Percentiles rank a stretch among this genome's conserved stretches.
Conservation (phyloP, 2,329 filamentous ascomycete species). For the Thermomyces lanuginosus region DNA sequence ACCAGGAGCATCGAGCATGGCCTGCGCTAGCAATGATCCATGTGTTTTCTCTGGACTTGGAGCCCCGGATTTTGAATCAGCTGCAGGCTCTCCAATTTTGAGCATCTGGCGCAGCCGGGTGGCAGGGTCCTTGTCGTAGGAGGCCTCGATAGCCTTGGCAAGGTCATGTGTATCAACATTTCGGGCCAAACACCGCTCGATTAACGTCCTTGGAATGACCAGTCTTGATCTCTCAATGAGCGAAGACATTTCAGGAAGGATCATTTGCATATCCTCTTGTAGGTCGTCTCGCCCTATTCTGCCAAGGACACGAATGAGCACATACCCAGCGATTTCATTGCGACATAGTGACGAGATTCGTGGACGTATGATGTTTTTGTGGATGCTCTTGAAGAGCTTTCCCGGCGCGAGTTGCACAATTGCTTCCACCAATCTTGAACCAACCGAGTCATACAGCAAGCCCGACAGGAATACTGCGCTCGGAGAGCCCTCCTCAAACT, state of each 20-base stretch:
- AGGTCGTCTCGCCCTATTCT: constrained; percentile 78
- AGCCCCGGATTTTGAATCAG: constrained; percentile 25
- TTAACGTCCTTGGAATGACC: constrained; percentile 61
- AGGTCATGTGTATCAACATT: constrained; percentile 41
- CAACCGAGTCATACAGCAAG: constrained; percentile 77
- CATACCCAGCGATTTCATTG: constrained; percentile 81
- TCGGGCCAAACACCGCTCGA: constrained; percentile 65
- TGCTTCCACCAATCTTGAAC: constrained; percentile 76
- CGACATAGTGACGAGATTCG: constrained; percentile 66
- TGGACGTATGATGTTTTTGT: constrained; percentile 61
- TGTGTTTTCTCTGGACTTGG: constrained; percentile 46
- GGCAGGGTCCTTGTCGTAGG: constrained; percentile 36
- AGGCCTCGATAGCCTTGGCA: constrained; percentile 40
- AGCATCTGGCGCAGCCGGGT: constrained; percentile 45
- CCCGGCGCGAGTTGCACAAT: constrained; percentile 67
- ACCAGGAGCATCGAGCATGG: constrained; percentile 61
- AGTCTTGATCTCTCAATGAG: constrained; percentile 62
- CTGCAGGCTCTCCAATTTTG: constrained; percentile 36
- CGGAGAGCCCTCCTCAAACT: constrained; percentile 54
- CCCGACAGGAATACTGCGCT: constrained; percentile 69
- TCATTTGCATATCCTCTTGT: constrained; percentile 51
- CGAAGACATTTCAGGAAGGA: constrained; percentile 54
- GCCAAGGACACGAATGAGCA: constrained; percentile 66
- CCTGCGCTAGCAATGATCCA: constrained; percentile 63
- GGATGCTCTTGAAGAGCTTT: constrained; percentile 79